Conservation (phyloP, 345 rosid genomes). For the Citrus inodora region DNA sequence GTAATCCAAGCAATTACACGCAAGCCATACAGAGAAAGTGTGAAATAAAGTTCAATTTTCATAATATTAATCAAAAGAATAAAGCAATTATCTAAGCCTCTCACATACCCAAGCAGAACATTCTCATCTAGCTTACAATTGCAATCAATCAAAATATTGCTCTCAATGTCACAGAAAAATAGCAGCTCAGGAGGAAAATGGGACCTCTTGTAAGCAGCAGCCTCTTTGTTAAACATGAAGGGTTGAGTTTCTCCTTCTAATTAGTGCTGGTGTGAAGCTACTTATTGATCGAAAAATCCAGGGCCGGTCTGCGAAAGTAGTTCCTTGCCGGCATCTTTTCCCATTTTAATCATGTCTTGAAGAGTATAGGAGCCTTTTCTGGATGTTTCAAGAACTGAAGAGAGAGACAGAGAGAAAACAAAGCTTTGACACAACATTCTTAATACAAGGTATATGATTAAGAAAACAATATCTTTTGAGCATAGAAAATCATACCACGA, state of each 20-base stretch:
- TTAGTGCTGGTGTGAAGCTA: conserved; percentile 3
- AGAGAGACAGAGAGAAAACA: conserved; percentile 17
- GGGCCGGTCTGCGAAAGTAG: conserved; percentile 81
- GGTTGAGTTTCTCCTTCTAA: conserved; percentile 3
- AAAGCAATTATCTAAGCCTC: conserved; percentile 12
- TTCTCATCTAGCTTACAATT: conserved; percentile 18
- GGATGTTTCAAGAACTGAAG: conserved; percentile 88
- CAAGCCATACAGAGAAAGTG: neutral
- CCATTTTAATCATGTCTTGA: conserved; percentile 83
- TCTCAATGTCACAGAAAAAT: conserved; percentile 14
- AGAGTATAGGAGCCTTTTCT: conserved; percentile 66
- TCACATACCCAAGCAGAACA: neutral
- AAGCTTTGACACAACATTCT: neutral
- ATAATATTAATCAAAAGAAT: conserved; percentile 6
- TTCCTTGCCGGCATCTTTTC: conserved; percentile 90
- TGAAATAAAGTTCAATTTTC: neutral
- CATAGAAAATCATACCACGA: conserved; percentile 45
- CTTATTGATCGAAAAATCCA: conserved; percentile 69
- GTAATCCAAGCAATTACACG: neutral
- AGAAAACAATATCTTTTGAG: neutral
- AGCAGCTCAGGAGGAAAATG: conserved; percentile 11
- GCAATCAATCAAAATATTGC: conserved; percentile 14
- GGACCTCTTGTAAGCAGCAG: neutral
- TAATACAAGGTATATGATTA: neutral
- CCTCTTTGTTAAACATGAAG: conserved; percentile 9